Evolutionary conservation across 495 filamentous ascomycete genomes (phyloP).

Genomic region (Trichoderma erinaceum): DNA sequence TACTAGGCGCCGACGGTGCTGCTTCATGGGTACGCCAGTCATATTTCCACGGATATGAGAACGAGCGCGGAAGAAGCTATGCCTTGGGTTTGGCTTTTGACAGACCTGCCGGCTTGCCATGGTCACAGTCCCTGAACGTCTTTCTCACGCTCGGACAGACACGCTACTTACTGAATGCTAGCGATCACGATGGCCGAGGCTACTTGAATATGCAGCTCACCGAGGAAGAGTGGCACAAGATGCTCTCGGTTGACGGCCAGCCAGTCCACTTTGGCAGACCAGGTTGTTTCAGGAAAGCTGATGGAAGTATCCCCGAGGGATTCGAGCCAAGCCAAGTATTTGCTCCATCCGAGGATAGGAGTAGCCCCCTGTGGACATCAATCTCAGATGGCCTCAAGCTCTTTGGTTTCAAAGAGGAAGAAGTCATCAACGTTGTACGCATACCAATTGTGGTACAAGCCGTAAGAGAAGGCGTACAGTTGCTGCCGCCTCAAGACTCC

Average conservation of each 20-base stretch:
- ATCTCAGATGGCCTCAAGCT: conserved; percentile 36
- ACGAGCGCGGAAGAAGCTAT: conserved; percentile 32
- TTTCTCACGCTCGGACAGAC: conserved; percentile 36
- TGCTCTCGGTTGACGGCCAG: conserved; percentile 30
- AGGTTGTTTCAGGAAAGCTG: conserved; percentile 24
- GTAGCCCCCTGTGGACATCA: conserved; percentile 29
- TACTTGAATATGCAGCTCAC: conserved; percentile 39
- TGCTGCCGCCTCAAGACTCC: conserved; percentile 28
- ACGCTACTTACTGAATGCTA: conserved; percentile 34
- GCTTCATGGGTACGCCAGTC: conserved; percentile 30
- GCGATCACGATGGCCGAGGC: conserved; percentile 31
- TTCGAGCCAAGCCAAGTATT: conserved; percentile 30
- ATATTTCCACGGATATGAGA: conserved; percentile 37
- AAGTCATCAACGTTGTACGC: conserved; percentile 37
- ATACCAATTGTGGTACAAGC: conserved; percentile 38
- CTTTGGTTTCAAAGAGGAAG: conserved; percentile 35
- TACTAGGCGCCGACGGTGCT: conserved; percentile 34
- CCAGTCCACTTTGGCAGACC: conserved; percentile 34
- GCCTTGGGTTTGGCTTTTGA: conserved; percentile 35
- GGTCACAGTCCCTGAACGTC: conserved; percentile 36
- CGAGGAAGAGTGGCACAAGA: conserved; percentile 36
- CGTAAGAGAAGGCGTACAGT: conserved; percentile 32
- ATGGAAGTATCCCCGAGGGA: conserved; percentile 30
- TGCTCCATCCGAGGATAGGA: conserved; percentile 28
- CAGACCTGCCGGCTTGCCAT: conserved; percentile 30